Percentiles rank a stretch among this genome's conserved stretches.
Conservation (phyloP, 1,284 basidiomycete species). For the Vanrija sp. region DNA sequence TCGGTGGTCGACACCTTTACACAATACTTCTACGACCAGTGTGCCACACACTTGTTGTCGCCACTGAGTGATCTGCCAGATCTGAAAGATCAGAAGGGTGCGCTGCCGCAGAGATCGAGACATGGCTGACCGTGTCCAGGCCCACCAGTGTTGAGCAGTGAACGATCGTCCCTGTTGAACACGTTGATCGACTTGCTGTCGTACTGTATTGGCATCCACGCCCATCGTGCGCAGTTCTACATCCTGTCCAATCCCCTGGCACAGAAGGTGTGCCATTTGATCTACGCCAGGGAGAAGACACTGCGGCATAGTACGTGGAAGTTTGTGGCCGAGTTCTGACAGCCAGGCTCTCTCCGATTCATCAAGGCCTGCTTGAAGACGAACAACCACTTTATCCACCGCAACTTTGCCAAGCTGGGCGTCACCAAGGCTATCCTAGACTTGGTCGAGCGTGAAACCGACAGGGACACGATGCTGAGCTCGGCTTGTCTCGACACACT, state of each 20-base stretch:
- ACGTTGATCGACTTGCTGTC: constrained; percentile 86
- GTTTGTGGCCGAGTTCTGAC: constrained; percentile 6
- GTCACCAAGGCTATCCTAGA: constrained; percentile 77
- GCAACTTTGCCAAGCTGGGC: constrained; percentile 80
- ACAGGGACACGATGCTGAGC: constrained; percentile 84
- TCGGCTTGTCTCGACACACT: constrained; percentile 95
- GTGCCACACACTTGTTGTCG: constrained; percentile 67
- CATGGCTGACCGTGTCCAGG: neutral
- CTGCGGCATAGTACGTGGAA: constrained; percentile 68
- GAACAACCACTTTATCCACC: constrained; percentile 80
- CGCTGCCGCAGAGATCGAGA: neutral
- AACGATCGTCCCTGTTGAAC: constrained; percentile 63
- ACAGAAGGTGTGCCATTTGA: constrained; percentile 67
- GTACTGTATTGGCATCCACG: constrained; percentile 81
- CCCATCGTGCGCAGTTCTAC: constrained; percentile 85
- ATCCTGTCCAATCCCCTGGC: constrained; percentile 75
- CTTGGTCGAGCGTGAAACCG: constrained; percentile 73
- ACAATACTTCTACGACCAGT: constrained; percentile 82
- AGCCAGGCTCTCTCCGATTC: constrained; percentile 78
- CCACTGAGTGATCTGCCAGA: constrained; percentile 76
- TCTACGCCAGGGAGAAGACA: constrained; percentile 83
- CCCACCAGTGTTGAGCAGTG: neutral
- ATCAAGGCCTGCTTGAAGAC: constrained; percentile 80
- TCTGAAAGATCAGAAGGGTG: constrained; percentile 5
- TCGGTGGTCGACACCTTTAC: constrained; percentile 72